Percentiles rank a stretch among this genome's conserved stretches.
Conservation (phyloP, 805 yeast genomes). For the Candida khao-thaluensis region DNA sequence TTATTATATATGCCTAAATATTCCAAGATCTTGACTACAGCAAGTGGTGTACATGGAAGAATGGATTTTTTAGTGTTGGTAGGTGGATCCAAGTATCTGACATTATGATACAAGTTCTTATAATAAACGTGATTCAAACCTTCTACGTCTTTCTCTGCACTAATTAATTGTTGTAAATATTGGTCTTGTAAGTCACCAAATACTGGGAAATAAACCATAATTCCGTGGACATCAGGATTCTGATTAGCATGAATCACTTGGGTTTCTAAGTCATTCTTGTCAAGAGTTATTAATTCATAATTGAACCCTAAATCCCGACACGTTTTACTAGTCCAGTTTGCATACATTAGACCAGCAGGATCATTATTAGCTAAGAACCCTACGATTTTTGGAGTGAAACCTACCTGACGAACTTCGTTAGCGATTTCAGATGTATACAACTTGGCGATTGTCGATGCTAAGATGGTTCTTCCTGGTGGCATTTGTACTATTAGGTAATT, state of each 20-base stretch:
- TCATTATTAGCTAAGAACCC: constrained; percentile 91
- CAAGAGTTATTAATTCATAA: constrained; percentile 72
- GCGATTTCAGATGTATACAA: constrained; percentile 72
- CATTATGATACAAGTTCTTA: constrained; percentile 92
- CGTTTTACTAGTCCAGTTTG: constrained; percentile 93
- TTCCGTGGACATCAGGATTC: constrained; percentile 78
- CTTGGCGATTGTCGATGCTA: constrained; percentile 87
- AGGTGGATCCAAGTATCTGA: constrained; percentile 77
- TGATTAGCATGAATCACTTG: constrained; percentile 78
- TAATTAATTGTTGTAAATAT: constrained; percentile 88
- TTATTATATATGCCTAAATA: constrained; percentile 84
- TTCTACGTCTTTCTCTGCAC: constrained; percentile 93
- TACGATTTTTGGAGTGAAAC: constrained; percentile 70
- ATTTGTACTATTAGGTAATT: constrained; percentile 12
- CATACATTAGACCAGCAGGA: constrained; percentile 94
- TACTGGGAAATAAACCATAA: constrained; percentile 96
- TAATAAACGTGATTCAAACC: constrained; percentile 89
- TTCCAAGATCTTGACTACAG: constrained; percentile 90
- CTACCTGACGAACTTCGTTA: constrained; percentile 51
- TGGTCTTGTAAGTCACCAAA: constrained; percentile 95
- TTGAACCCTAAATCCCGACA: constrained; percentile 81
- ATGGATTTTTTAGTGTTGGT: constrained; percentile 71
- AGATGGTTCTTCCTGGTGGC: constrained; percentile 73
- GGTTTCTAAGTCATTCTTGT: constrained; percentile 83
- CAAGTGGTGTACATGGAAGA: constrained; percentile 95